A percentile compares a stretch with the other conserved stretches of the same genome.
These are phyloP conservation scores for Trichoderma sp. DNA, from an alignment of 2,329 filamentous ascomycete species.

Conservation along the genomic window DNA sequence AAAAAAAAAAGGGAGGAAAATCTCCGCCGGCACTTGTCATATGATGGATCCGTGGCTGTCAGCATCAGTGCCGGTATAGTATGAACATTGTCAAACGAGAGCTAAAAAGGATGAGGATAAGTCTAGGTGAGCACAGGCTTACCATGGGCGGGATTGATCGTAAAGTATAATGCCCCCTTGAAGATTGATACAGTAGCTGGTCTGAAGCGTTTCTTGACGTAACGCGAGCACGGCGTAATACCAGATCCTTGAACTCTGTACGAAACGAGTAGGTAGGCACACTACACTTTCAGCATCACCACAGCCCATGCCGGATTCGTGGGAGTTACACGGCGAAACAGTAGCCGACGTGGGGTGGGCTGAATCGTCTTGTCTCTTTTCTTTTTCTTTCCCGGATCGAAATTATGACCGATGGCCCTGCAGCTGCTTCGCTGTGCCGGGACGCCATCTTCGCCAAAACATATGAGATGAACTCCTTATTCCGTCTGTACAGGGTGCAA, in stretches of 20 bases:
- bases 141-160: background rate
- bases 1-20: background rate
- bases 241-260: background rate
- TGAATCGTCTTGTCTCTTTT: background rate
- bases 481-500: background rate
- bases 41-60: background rate
- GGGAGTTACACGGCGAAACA: background rate
- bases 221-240: background rate
- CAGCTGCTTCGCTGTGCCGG: background rate
- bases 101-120: background rate
- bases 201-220: background rate
- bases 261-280: background rate
- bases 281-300: background rate
- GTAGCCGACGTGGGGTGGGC: background rate
- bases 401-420: background rate
- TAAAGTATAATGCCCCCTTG: background rate
- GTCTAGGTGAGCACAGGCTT: background rate
- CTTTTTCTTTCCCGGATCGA: background rate
- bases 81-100: background rate
- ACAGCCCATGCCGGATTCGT: background rate
- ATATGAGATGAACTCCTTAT: background rate
- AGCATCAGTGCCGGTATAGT: background rate
- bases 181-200: background rate
- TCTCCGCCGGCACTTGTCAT: conserved; percentile 1
- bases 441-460: background rate